Base-by-base conservation (phyloP, 371 early-diverging fungal species). In the Smittium mucronatum region DNA sequence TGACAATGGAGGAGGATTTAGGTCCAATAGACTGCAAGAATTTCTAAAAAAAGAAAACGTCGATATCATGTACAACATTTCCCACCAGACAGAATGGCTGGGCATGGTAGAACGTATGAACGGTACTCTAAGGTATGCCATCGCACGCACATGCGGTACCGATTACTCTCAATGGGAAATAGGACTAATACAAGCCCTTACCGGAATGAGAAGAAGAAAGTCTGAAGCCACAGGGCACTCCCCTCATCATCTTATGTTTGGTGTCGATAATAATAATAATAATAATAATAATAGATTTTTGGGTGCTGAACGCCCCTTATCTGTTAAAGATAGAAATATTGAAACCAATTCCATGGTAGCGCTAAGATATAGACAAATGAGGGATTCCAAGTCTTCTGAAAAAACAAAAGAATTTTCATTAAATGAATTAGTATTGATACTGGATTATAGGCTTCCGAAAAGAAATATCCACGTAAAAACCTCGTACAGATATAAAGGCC, bases 1-100 rank as follows among this genome's bases (percentile, higher is more conserved):
- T 30, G 63, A 61, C n/a, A 61, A 61, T n/a, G 63, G 11, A 16
- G 63, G 63, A 61, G 29, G 63, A 16, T 61, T 61, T 26, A 5
- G 16, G 29, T 61, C 63, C n/a, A 61, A 61, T 28, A 5, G 5
- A 61, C 33, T 61, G 16, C 5, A 28, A 61, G 11, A 61, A 28
- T n/a, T 61, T 61, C 26, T 5, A 5, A 26, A 5, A 30, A 26
- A 61, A 33, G 26, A 61, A 11, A 65, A 65, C 11, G 34, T 65
- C 17, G 8, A n/a, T 1, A n/a, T 65, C 17, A 33, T 32, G 11
- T 33, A 2, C 15, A 65, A 65, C n/a, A 34, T 65, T 15, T 15
- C 65, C 11, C 34, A 65, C n/a, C 65, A 65, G 34, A 26, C 65
- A 17, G 65, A 65, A n/a, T 65, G 65, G 65, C 32, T 65, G 30